These are phyloP conservation scores for Diaporthe capsici DNA, from an alignment of 2,329 filamentous ascomycete genomes.

Conservation along the genomic window DNA sequence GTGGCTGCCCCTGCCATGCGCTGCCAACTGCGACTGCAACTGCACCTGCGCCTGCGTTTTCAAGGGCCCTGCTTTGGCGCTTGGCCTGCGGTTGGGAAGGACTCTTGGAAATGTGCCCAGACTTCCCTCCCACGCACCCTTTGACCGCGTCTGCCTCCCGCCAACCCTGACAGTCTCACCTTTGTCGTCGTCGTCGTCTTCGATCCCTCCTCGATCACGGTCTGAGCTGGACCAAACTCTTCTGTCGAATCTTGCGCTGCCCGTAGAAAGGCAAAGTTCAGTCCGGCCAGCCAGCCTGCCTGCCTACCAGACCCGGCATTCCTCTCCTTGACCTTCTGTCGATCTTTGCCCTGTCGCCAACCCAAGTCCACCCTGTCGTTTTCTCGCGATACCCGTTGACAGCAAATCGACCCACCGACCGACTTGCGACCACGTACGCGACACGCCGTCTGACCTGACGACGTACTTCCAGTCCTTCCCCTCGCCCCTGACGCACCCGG, in stretches of 20 bases:
- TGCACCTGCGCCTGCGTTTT: neutral
- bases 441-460: neutral
- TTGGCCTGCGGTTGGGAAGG: neutral
- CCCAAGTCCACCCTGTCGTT: conserved; percentile 17
- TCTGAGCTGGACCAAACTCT: neutral
- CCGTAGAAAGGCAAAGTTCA: neutral
- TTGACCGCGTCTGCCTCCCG: conserved; percentile 3
- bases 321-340: conserved; percentile 37
- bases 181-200: neutral
- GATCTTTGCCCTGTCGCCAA: conserved; percentile 17
- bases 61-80: neutral
- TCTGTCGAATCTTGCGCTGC: neutral
- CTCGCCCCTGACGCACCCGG: conserved; percentile 19
- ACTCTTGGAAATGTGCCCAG: conserved; percentile 11
- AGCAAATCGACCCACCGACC: conserved; percentile 8
- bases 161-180: conserved; percentile 12
- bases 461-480: neutral
- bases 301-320: conserved; percentile 27
- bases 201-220: neutral
- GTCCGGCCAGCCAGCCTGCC: conserved; percentile 6
- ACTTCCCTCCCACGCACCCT: conserved; percentile 18
- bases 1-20: neutral
- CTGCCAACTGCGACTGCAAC: neutral
- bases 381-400: neutral
- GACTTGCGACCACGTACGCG: conserved; percentile 10